A percentile compares a stretch with the other conserved stretches of the same genome.
phyloP scores from a whole-genome alignment of 768 basidiomycete genomes.

The Naganishia vishniacii region DNA sequence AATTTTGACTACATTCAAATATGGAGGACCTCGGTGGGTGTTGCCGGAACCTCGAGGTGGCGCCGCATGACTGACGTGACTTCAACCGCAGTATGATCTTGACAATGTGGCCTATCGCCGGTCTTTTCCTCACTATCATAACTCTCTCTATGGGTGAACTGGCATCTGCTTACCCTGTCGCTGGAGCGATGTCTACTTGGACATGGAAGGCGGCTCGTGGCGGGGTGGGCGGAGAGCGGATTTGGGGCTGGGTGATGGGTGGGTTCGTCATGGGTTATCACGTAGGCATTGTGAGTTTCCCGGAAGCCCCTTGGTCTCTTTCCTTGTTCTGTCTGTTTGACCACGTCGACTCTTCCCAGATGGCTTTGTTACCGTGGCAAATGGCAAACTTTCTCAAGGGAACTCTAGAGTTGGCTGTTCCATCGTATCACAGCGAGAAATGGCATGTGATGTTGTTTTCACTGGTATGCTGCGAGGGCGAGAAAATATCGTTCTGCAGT shows the following conservation, averaged over 20 bases:
- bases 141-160: constrained; percentile 42
- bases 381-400: constrained; percentile 38
- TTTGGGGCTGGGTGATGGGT: constrained; percentile 44
- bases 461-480: constrained; percentile 32
- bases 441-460: constrained; percentile 44
- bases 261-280: constrained; percentile 28
- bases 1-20: constrained; percentile 42
- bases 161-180: constrained; percentile 45
- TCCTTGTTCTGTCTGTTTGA: background rate
- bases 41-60: background rate
- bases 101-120: constrained; percentile 44
- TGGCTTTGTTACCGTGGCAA: constrained; percentile 42
- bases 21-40: constrained; percentile 45
- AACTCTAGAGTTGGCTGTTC: constrained; percentile 37
- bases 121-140: constrained; percentile 34
- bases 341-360: constrained; percentile 28
- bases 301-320: constrained; percentile 27
- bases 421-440: constrained; percentile 30
- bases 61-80: background rate
- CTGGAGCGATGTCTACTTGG: constrained; percentile 47
- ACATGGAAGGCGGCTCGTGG: constrained; percentile 44
- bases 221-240: constrained; percentile 43
- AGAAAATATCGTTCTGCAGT: background rate
- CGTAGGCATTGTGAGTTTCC: constrained; percentile 19
- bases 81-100: constrained; percentile 30